phyloP scores from a whole-genome alignment of 352 stramenopile species.

The Phytophthora brassicae region DNA sequence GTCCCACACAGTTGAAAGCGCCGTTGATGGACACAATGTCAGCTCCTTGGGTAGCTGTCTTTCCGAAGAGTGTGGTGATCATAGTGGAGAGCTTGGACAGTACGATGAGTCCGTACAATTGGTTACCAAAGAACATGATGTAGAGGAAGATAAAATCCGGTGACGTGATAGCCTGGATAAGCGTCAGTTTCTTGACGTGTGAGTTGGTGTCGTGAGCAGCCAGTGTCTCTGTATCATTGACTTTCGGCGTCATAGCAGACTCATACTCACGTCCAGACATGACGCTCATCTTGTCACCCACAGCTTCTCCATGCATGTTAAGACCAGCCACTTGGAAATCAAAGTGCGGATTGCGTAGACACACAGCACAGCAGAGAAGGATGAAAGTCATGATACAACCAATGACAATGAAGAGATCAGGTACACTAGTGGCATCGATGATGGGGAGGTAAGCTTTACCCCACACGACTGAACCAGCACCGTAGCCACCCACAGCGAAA shows the following conservation, averaged over 20 bases:
- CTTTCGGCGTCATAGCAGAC: slow-evolving; percentile 38
- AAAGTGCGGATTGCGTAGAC: slow-evolving; percentile 48
- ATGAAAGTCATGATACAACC: slow-evolving; percentile 42
- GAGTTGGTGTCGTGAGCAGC: slow-evolving; percentile 30
- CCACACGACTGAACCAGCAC: slow-evolving; percentile 65
- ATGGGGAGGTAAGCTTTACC: slow-evolving; percentile 62
- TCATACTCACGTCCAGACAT: slow-evolving; percentile 52
- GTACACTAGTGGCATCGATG: slow-evolving; percentile 49
- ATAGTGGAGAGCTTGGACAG: slow-evolving; percentile 66
- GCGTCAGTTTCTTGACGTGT: slow-evolving; percentile 49
- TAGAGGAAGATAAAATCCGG: slow-evolving; percentile 69
- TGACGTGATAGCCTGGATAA: slow-evolving; percentile 56
- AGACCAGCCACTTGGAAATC: slow-evolving; percentile 50
- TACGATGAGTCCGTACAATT: slow-evolving; percentile 67
- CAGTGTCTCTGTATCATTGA: slow-evolving; percentile 35
- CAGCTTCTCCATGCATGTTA: slow-evolving; percentile 62
- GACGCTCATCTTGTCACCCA: slow-evolving; percentile 48
- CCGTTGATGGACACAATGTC: slow-evolving; percentile 68
- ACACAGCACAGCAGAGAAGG: slow-evolving; percentile 44
- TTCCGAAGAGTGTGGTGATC: slow-evolving; percentile 52
- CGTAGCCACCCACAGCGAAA: slow-evolving; percentile 68
- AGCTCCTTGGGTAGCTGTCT: slow-evolving; percentile 35
- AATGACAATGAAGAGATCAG: slow-evolving; percentile 54
- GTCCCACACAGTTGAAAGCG: slow-evolving; percentile 60
- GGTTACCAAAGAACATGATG: slow-evolving; percentile 71